phyloP scores from a whole-genome alignment of 495 filamentous ascomycete genomes.

The Penicillium maclennaniae region DNA sequence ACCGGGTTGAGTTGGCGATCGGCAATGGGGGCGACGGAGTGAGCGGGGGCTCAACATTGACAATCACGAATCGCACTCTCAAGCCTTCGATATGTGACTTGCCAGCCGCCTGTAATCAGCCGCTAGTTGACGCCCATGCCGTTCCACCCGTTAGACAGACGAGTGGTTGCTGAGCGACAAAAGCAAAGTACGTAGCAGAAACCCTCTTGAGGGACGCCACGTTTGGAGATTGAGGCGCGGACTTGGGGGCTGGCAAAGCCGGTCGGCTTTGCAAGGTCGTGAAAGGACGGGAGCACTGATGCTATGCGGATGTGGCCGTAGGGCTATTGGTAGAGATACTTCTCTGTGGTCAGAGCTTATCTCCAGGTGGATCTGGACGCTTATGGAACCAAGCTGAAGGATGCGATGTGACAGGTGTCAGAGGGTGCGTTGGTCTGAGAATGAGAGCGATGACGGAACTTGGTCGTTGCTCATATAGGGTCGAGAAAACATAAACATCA shows the following conservation, averaged over 20 bases:
- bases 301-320: neutral
- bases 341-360: too few relatives aligned
- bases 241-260: neutral
- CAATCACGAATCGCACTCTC: neutral
- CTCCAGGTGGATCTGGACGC: neutral
- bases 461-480: neutral
- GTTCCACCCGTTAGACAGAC: neutral
- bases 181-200: neutral
- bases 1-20: neutral
- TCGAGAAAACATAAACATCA: too few relatives aligned
- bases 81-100: neutral
- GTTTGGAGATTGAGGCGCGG: neutral
- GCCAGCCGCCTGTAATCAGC: neutral
- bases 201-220: neutral
- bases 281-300: neutral
- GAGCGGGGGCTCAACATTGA: neutral
- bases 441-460: neutral
- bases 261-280: neutral
- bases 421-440: neutral
- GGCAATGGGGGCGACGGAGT: neutral
- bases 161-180: neutral
- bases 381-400: neutral
- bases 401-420: neutral
- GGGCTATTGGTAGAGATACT: neutral
- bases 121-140: neutral